Conservation (phyloP, 495 filamentous ascomycete genomes). For the Aspergillus leporis region DNA sequence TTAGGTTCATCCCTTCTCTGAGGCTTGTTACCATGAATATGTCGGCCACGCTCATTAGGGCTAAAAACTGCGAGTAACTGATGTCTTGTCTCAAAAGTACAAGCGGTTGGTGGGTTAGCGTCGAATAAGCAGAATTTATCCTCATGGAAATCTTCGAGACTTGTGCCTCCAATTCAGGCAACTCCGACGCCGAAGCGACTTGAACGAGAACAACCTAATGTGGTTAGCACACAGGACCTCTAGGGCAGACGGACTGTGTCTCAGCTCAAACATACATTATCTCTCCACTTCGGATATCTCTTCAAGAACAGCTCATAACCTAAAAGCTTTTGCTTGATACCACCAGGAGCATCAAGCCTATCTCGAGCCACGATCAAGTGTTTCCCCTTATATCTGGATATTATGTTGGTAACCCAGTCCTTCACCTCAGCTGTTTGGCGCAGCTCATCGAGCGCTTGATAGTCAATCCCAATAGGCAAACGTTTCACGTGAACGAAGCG, state of each 20-base stretch:
- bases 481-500: slow-evolving; percentile 76
- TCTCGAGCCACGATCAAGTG: slow-evolving; percentile 84
- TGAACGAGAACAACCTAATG: slow-evolving; percentile 73
- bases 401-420: slow-evolving; percentile 71
- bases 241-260: neutral
- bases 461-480: slow-evolving; percentile 57
- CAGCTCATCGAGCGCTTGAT: slow-evolving; percentile 61
- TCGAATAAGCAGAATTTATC: slow-evolving; percentile 80
- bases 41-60: slow-evolving; percentile 78
- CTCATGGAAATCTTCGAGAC: slow-evolving; percentile 84
- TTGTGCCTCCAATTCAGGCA: slow-evolving; percentile 74
- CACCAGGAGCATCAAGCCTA: slow-evolving; percentile 82
- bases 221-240: neutral
- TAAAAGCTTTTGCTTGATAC: slow-evolving; percentile 82
- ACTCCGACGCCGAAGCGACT: slow-evolving; percentile 76
- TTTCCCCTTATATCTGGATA: slow-evolving; percentile 73
- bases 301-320: slow-evolving; percentile 87
- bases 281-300: slow-evolving; percentile 78
- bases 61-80: slow-evolving; percentile 79
- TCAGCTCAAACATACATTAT: slow-evolving; percentile 50
- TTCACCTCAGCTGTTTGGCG: slow-evolving; percentile 67
- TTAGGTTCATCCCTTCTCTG: slow-evolving; percentile 90
- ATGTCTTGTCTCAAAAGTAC: slow-evolving; percentile 92
- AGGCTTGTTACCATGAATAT: slow-evolving; percentile 83
- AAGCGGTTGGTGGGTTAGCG: slow-evolving; percentile 78